Evolutionary conservation across 202 grass and related monocot genomes (phyloP).

Genomic region (Cymbopogon flexuosus): DNA sequence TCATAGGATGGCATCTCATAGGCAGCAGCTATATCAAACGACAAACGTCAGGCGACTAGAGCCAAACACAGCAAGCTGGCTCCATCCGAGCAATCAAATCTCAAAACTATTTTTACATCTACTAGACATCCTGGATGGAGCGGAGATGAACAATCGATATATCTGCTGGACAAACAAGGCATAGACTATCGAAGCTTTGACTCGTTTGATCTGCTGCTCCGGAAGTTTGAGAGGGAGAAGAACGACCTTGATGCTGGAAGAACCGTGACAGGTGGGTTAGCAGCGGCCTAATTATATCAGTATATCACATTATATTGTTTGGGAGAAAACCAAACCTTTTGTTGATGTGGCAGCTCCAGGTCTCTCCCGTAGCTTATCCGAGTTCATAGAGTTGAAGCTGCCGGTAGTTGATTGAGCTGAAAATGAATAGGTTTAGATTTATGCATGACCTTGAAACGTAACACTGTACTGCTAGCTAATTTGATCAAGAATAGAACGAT

Average conservation of each 20-base stretch:
- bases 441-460: background rate
- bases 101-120: slow-evolving; percentile 61
- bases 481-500: background rate
- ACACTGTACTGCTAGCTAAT: background rate
- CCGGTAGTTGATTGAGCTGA: slow-evolving; percentile 55
- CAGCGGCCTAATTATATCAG: background rate
- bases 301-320: background rate
- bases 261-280: slow-evolving; percentile 24
- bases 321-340: slow-evolving; percentile 56
- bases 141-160: slow-evolving; percentile 19
- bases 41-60: slow-evolving; percentile 34
- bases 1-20: slow-evolving; percentile 2
- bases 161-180: slow-evolving; percentile 8
- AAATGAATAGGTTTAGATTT: slow-evolving; percentile 2
- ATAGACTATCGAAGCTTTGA: slow-evolving; percentile 69
- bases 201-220: slow-evolving; percentile 93
- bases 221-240: slow-evolving; percentile 97
- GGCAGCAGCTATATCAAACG: slow-evolving; percentile 35
- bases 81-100: slow-evolving; percentile 51
- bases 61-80: slow-evolving; percentile 37
- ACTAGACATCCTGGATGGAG: slow-evolving; percentile 17
- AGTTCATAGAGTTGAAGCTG: slow-evolving; percentile 48
- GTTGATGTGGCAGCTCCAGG: slow-evolving; percentile 50
- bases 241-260: slow-evolving; percentile 86
- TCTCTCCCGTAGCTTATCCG: slow-evolving; percentile 61